Percentiles rank a stretch among this genome's conserved stretches.
These are phyloP conservation scores for Crithidia acanthocephali DNA, from an alignment of 208 protist species.

Conservation along the genomic window DNA sequence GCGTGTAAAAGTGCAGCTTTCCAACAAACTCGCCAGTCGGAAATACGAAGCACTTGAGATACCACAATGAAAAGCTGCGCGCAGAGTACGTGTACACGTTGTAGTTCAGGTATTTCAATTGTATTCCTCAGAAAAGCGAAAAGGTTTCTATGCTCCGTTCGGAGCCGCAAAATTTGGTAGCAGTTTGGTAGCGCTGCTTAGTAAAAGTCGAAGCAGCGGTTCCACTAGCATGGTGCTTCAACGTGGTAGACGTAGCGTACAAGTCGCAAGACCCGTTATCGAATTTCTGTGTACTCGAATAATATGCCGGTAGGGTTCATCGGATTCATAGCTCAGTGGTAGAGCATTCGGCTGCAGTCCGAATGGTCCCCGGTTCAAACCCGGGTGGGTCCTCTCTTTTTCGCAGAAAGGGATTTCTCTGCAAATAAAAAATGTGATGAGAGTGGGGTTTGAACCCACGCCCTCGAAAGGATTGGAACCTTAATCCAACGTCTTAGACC, in stretches of 20 bases:
- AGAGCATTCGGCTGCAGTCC: slow-evolving; percentile 96
- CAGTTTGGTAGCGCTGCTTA: slow-evolving; percentile 60
- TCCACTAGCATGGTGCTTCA: slow-evolving; percentile 6
- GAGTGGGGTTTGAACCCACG: slow-evolving; percentile 62
- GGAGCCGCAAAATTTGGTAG: slow-evolving; percentile 46
- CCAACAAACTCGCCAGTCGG: too few relatives aligned
- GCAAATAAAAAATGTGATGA: slow-evolving; percentile 43
- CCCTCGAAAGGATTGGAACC: slow-evolving; percentile 63
- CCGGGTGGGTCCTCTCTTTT: slow-evolving; percentile 93
- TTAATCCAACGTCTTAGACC: slow-evolving; percentile 64
- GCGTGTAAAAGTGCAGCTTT: too few relatives aligned
- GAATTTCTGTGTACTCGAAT: too few relatives aligned
- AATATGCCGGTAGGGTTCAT: neutral
- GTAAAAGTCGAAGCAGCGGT: slow-evolving; percentile 88
- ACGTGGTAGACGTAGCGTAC: too few relatives aligned
- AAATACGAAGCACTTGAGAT: too few relatives aligned
- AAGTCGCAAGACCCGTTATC: too few relatives aligned
- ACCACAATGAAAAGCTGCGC: too few relatives aligned
- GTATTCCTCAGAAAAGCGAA: slow-evolving; percentile 22
- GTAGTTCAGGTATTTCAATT: too few relatives aligned
- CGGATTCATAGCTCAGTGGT: slow-evolving; percentile 68
- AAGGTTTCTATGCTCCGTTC: neutral
- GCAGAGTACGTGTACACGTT: too few relatives aligned
- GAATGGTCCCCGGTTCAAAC: slow-evolving; percentile 95
- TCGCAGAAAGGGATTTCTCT: neutral